Conservation (phyloP, 352 stramenopile genomes). For the Globisporangium megalacanthum region DNA sequence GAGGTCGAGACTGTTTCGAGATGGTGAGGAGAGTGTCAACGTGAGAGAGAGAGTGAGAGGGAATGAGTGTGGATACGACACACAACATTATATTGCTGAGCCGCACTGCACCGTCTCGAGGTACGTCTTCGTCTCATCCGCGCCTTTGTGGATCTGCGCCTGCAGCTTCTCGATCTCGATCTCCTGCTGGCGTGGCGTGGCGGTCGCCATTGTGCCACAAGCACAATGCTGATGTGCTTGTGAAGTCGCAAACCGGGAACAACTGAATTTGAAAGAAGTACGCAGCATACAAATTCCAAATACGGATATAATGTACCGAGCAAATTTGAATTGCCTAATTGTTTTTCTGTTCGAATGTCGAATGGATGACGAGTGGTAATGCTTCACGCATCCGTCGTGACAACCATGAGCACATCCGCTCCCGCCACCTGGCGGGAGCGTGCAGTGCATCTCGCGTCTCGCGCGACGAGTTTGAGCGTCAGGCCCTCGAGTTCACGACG, state of each 20-base stretch:
- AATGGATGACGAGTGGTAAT: too few species aligned
- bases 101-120: conserved; percentile 36
- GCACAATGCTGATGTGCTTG: not conserved
- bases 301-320: not conserved
- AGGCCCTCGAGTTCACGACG: conserved; percentile 65
- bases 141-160: too few species aligned
- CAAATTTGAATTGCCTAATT: too few species aligned
- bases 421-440: not conserved
- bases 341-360: too few species aligned
- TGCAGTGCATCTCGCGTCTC: conserved; percentile 40
- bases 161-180: conserved; percentile 43
- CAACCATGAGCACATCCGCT: not conserved
- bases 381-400: conserved; percentile 1
- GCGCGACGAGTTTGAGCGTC: conserved; percentile 49
- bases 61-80: conserved; percentile 9
- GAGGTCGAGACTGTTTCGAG: conserved; percentile 58
- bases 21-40: too few species aligned
- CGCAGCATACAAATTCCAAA: not conserved
- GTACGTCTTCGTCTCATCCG: conserved; percentile 81
- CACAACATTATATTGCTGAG: not conserved
- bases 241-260: not conserved
- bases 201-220: not conserved
- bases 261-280: not conserved
- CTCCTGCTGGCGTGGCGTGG: too few species aligned
- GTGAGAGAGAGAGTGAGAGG: too few species aligned